Base-by-base conservation (phyloP, 352 stramenopile species). In the Phytophthora tentaculata region DNA sequence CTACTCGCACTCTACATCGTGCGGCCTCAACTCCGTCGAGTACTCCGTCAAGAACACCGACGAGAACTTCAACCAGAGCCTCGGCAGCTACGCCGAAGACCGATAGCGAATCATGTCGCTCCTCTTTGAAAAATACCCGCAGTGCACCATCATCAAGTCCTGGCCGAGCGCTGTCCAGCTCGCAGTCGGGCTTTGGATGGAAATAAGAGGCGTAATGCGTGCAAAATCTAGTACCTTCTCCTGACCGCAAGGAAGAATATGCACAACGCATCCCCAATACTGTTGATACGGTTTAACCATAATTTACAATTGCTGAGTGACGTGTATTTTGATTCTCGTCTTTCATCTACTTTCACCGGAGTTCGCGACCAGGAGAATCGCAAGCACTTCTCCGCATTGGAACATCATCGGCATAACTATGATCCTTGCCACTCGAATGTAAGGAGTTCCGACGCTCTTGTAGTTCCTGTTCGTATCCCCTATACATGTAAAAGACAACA, bases 391-490 rank as follows among this genome's bases (percentile, higher is more conserved):
- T 32, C 28, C 8, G 28, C 28, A 8, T 54, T 20, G 53, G 45
- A 37, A 16, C 13, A 12, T 35, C 61, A 8, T 20, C 53, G 10
- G n/a, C n/a, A n/a, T n/a, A n/a, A n/a, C n/a, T n/a, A n/a, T 1
- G 6, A 24, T 60, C 35, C 23, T 50, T 64, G 41, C 48, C 54
- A 54, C 56, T 56, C 13, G 29, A 35, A 1, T 55, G 71, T 24
- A 61, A 41, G 7, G 58, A 45, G 35, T 66, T 65, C 5, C 71
- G 64, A 56, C 63, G 73, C 5, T 67, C 47, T 60, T 82, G 73
- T 10, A 86, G 56, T 44, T 81, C 70, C 13, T 75, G 69, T 61
- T 86, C 75, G 35, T 86, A 86, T 16, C 67, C 69, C 20, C 77
- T 86, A 53, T 12, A 43, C 45, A n/a, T n/a, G n/a, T n/a, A n/a